A percentile compares a stretch with the other conserved stretches of the same genome.
Evolutionary conservation across 495 filamentous ascomycete genomes (phyloP).

Genomic region (Annulohypoxylon nitens): DNA sequence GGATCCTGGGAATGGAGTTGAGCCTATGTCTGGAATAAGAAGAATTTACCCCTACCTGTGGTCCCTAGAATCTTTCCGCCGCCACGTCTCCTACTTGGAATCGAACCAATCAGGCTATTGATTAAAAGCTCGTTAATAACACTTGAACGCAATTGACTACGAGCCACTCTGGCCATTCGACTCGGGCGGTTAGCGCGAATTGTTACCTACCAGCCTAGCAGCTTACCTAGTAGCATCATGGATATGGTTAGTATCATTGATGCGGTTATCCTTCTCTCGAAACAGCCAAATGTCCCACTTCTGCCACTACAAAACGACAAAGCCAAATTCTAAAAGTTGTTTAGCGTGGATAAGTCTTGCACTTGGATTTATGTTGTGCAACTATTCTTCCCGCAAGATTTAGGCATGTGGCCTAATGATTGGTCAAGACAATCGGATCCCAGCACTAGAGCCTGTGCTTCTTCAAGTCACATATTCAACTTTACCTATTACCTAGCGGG

Average conservation of each 20-base stretch:
- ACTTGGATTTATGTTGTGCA: conserved; percentile 24
- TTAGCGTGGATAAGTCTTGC: conserved; percentile 23
- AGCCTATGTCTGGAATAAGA: conserved; percentile 23
- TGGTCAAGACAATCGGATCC: conserved; percentile 37
- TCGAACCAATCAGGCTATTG: neutral
- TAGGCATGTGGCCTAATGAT: conserved; percentile 50
- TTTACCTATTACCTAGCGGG: conserved; percentile 33
- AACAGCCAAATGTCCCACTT: conserved; percentile 12
- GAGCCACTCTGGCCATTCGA: neutral
- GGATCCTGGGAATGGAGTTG: conserved; percentile 26
- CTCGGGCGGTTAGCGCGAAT: neutral
- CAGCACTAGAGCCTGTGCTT: conserved; percentile 7
- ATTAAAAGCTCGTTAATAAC: neutral
- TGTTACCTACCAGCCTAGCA: neutral
- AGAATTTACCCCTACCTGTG: conserved; percentile 3
- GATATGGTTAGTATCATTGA: neutral
- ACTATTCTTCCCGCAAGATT: conserved; percentile 21
- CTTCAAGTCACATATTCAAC: conserved; percentile 22
- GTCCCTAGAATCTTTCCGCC: neutral
- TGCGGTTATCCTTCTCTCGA: conserved; percentile 7
- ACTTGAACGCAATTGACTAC: neutral
- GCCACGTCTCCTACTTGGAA: neutral
- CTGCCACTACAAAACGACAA: neutral
- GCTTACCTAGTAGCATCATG: too few relatives aligned
- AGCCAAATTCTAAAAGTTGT: conserved; percentile 13